A percentile compares a stretch with the other conserved stretches of the same genome.
These are phyloP conservation scores for Lentinula detonsa DNA, from an alignment of 768 basidiomycete species.

Conservation along the genomic window DNA sequence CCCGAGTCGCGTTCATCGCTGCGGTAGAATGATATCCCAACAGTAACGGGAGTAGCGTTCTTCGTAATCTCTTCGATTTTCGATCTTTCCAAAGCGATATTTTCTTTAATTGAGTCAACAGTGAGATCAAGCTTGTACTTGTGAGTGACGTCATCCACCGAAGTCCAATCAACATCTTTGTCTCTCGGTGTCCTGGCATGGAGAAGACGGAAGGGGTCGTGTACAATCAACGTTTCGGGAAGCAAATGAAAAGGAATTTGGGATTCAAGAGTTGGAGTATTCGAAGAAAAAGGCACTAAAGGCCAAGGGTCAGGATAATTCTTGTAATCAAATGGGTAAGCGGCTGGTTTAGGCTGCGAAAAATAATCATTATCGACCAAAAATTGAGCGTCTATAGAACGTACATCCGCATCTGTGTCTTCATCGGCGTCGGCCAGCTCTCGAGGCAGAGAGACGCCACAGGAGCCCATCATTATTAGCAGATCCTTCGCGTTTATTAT, in stretches of 20 bases:
- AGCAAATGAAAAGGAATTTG: constrained; percentile 26
- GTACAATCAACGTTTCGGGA: constrained; percentile 34
- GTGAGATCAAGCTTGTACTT: constrained; percentile 22
- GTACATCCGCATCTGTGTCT: not conserved
- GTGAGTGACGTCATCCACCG: constrained; percentile 22
- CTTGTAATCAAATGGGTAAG: constrained; percentile 20
- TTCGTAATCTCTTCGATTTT: not conserved
- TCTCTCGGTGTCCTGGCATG: not conserved
- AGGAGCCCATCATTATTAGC: constrained; percentile 3
- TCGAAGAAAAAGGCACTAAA: constrained; percentile 26
- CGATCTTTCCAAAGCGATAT: constrained; percentile 1
- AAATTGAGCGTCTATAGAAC: not conserved
- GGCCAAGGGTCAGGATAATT: constrained; percentile 38
- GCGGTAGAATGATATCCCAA: not conserved
- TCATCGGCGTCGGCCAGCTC: not conserved
- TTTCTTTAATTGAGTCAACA: not conserved
- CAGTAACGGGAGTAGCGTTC: not conserved
- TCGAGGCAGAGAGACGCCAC: not conserved
- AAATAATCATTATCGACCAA: not conserved
- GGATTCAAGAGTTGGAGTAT: constrained; percentile 20
- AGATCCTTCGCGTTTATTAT: constrained; percentile 16
- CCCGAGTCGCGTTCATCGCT: constrained; percentile 19
- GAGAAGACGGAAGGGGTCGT: constrained; percentile 35
- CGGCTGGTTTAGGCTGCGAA: not conserved
- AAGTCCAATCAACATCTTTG: constrained; percentile 16